Evolutionary conservation across 2,329 filamentous ascomycete genomes (phyloP), one percentile per base, ranked within the genome.

Genomic region (Rachicladosporium sp.): DNA sequence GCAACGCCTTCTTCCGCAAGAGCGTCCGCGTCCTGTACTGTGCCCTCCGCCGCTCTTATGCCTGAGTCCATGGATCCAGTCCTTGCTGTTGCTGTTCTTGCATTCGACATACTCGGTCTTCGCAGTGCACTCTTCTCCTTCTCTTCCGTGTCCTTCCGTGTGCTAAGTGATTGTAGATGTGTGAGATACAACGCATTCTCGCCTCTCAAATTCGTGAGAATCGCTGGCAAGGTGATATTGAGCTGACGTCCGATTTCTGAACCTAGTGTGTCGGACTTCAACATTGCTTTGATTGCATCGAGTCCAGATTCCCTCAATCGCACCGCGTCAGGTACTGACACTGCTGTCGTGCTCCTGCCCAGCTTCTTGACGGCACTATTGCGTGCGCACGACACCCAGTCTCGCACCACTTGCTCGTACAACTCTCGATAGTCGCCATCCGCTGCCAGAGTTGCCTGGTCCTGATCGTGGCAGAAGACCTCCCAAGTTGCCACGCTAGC

Each of bases 1-100:
- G 83, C 83, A 10, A 87, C 86, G 54, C 93, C 83, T 63, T 94
- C 80, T 61, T 96, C 88, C 2, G 86, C 88, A 44, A 91, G 67
- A 58, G 81, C 85, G 61, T 96, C 91, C 19, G 86, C 86, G 55
- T 95, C 89, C 15, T 80, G 80, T 1, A 84, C 82, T 0, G 85
- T 86, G 40, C 81, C 84, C 1, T 82, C 76, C n/a, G 86, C 74
- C 15, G 83, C 82, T 8, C 70, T 60, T 8, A 72, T 66, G 37
- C 76, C 71, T 33, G 82, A 73, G 11, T 41, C 38, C 12, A 41
- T 36, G 19, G 38, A 41, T 19, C 34, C 34, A 19, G 38, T 33
- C 84, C 81, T 36, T 71, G 70, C 1, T 13, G 34, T 30, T 10
- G 33, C 38, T 7, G 82, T 88, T 41, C 75, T 72, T 6, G 86